Conservation (phyloP, 2,329 filamentous ascomycete species). For the Pseudofabraea citricarpa region DNA sequence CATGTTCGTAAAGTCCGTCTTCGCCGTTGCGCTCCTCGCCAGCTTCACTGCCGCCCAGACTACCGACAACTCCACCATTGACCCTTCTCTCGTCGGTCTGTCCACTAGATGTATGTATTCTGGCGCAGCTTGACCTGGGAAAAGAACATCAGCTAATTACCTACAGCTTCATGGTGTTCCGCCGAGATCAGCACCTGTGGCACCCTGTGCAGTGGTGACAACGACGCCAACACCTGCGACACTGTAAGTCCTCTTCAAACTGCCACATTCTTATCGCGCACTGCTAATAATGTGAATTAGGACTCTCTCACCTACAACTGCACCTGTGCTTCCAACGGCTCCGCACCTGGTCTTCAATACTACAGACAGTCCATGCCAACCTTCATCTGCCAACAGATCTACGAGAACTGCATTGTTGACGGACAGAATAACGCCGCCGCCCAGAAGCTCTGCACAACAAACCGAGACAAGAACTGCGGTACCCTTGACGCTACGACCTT, state of each 20-base stretch:
- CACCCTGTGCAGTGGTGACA: slow-evolving; percentile 48
- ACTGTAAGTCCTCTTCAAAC: slow-evolving; percentile 37
- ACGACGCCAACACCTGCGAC: slow-evolving; percentile 49
- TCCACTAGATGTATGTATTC: slow-evolving; percentile 17
- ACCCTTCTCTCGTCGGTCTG: slow-evolving; percentile 12
- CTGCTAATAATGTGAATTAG: slow-evolving; percentile 17
- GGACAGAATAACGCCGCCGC: slow-evolving; percentile 39
- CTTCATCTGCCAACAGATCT: slow-evolving; percentile 53
- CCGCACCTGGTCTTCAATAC: slow-evolving; percentile 46
- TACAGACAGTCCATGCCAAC: slow-evolving; percentile 56
- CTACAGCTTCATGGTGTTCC: slow-evolving; percentile 49
- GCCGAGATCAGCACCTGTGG: slow-evolving; percentile 56
- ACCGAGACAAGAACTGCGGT: slow-evolving; percentile 44
- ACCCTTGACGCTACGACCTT: slow-evolving; percentile 25
- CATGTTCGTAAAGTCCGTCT: slow-evolving; percentile 24
- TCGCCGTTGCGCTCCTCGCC: slow-evolving; percentile 23
- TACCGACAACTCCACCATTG: slow-evolving; percentile 20
- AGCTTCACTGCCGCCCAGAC: slow-evolving; percentile 18
- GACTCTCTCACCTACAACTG: slow-evolving; percentile 48
- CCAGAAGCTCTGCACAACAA: slow-evolving; percentile 40
- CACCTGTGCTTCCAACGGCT: slow-evolving; percentile 47
- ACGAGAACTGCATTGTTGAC: slow-evolving; percentile 39
- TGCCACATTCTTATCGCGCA: background rate
- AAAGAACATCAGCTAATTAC: slow-evolving; percentile 10
- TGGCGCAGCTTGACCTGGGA: background rate